Conservation (phyloP, 441 rosid species). For the Hura crepitans region DNA sequence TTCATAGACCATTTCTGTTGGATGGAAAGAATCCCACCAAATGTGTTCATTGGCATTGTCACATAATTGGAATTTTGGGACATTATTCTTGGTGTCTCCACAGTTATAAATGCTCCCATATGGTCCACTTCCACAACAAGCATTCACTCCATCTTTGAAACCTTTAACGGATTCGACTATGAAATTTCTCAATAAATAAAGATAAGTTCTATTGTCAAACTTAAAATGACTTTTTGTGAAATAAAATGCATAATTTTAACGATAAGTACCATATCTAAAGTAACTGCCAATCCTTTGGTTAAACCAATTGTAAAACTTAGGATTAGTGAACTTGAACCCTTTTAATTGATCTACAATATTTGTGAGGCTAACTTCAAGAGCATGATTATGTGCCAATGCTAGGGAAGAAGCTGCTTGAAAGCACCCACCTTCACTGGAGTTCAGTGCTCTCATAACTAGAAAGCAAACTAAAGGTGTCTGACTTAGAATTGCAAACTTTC, state of each 20-base stretch:
- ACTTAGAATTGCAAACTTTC: slow-evolving; percentile 50
- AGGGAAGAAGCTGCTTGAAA: slow-evolving; percentile 44
- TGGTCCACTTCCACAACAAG: slow-evolving; percentile 52
- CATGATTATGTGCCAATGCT: slow-evolving; percentile 46
- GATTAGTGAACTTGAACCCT: slow-evolving; percentile 40
- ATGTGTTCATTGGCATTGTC: slow-evolving; percentile 31
- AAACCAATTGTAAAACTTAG: slow-evolving; percentile 42
- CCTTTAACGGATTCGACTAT: slow-evolving; percentile 20
- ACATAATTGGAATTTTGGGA: slow-evolving; percentile 32
- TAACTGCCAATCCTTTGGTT: slow-evolving; percentile 35
- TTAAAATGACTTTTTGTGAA: not conserved
- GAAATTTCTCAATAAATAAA: too few relatives aligned
- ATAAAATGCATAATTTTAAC: too few relatives aligned
- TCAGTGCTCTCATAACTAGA: slow-evolving; percentile 42
- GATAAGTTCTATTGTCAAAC: not conserved
- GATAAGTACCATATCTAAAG: slow-evolving; percentile 32
- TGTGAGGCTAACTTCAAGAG: slow-evolving; percentile 30
- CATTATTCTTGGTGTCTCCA: slow-evolving; percentile 34
- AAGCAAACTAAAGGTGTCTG: slow-evolving; percentile 48
- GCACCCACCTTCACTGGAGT: slow-evolving; percentile 34
- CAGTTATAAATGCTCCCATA: slow-evolving; percentile 37
- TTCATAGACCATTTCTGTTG: slow-evolving; percentile 42
- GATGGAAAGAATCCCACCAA: slow-evolving; percentile 59
- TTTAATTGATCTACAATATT: slow-evolving; percentile 28
- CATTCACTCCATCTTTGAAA: slow-evolving; percentile 44